These are phyloP conservation scores for Solanum bulbocastanum DNA, from an alignment of 257 asterid genomes.

Conservation along the genomic window DNA sequence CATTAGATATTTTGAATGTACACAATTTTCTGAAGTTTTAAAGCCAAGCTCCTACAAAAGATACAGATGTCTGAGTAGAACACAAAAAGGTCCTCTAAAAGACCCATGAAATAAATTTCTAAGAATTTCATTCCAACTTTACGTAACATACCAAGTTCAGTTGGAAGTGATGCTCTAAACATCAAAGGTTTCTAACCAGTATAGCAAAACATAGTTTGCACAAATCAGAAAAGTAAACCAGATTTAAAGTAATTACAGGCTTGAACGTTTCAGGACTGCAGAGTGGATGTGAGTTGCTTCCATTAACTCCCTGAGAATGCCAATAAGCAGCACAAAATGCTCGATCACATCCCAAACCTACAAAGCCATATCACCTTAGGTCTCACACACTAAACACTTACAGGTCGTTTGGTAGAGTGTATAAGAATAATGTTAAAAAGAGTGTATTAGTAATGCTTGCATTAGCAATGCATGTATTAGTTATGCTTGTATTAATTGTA, in stretches of 20 bases:
- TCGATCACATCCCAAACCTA: constrained; percentile 94
- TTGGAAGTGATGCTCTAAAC: not conserved
- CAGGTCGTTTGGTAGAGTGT: too few relatives aligned
- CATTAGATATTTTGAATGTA: not conserved
- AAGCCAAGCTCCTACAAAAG: not conserved
- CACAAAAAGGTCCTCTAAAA: not conserved
- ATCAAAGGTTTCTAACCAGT: not conserved
- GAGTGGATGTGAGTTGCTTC: constrained; percentile 34
- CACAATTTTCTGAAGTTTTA: not conserved
- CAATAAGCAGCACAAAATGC: constrained; percentile 98
- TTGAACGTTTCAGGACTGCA: constrained; percentile 65
- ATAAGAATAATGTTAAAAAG: too few relatives aligned
- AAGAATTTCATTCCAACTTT: not conserved
- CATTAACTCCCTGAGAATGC: constrained; percentile 56
- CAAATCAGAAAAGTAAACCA: not conserved
- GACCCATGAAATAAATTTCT: not conserved
- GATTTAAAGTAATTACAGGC: constrained; percentile 45
- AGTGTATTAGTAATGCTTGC: too few relatives aligned
- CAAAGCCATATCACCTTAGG: constrained; percentile 5
- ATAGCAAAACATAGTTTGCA: not conserved
- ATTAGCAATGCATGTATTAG: too few relatives aligned
- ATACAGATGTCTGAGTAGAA: not conserved
- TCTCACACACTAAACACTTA: not conserved
- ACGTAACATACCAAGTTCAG: not conserved
- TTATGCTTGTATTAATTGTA: too few relatives aligned